phyloP scores from a whole-genome alignment of 176 grass and related monocot genomes.

The Carex parvula region DNA sequence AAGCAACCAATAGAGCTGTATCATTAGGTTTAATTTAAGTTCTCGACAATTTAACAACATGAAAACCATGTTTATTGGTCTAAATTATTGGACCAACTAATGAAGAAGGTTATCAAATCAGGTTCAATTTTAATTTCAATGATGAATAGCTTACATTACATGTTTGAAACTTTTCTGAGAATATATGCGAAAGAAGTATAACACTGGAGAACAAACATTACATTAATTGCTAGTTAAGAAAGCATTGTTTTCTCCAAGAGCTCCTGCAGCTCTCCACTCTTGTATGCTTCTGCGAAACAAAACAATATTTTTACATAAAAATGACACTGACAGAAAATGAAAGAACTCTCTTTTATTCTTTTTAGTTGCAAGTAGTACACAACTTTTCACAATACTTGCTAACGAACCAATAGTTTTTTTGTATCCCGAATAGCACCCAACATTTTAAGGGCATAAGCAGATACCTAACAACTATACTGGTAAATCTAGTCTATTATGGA shows the following conservation, averaged over 20 bases:
- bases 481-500: background rate
- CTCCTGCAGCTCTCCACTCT: constrained; percentile 68
- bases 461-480: background rate
- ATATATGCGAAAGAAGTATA: background rate
- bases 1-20: background rate
- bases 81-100: background rate
- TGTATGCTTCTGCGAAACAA: constrained; percentile 66
- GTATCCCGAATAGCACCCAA: background rate
- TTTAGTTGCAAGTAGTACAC: background rate
- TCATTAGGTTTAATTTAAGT: background rate
- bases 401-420: background rate
- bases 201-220: background rate
- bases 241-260: constrained; percentile 56
- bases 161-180: background rate
- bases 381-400: background rate
- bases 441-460: background rate
- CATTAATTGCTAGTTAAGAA: constrained; percentile 29
- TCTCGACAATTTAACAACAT: background rate
- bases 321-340: background rate
- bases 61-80: background rate
- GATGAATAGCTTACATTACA: constrained; percentile 5
- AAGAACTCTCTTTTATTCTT: background rate
- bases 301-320: background rate
- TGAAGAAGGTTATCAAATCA: background rate
- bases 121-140: background rate